A percentile compares a stretch with the other conserved stretches of the same genome.
These are phyloP conservation scores for Dothidotthia symphoricarpi DNA, from an alignment of 2,329 filamentous ascomycete genomes.

Conservation along the genomic window DNA sequence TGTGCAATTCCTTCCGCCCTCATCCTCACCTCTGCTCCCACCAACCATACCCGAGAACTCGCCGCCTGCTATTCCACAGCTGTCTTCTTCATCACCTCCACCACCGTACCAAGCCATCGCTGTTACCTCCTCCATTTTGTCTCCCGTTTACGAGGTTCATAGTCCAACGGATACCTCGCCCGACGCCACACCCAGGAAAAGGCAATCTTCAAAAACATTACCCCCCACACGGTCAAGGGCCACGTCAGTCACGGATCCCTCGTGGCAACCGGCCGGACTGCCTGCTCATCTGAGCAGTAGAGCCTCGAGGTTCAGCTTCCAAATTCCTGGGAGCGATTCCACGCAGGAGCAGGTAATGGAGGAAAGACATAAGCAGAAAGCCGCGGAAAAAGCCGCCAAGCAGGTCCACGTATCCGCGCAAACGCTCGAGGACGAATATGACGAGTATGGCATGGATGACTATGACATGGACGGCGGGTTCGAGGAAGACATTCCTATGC, in stretches of 20 bases:
- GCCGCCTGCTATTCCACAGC: slow-evolving; percentile 8
- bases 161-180: slow-evolving; percentile 24
- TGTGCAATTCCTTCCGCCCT: slow-evolving; percentile 29
- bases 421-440: slow-evolving; percentile 39
- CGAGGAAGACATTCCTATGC: slow-evolving; percentile 66
- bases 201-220: slow-evolving; percentile 39
- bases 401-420: slow-evolving; percentile 37
- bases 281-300: slow-evolving; percentile 58
- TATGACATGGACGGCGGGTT: slow-evolving; percentile 57
- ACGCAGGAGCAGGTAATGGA: slow-evolving; percentile 67
- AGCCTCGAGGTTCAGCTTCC: slow-evolving; percentile 78
- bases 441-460: slow-evolving; percentile 44
- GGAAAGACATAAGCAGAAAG: slow-evolving; percentile 67
- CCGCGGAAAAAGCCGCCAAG: slow-evolving; percentile 58
- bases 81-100: slow-evolving; percentile 11
- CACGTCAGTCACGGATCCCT: slow-evolving; percentile 39
- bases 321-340: slow-evolving; percentile 69
- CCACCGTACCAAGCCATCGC: slow-evolving; percentile 21
- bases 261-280: slow-evolving; percentile 37
- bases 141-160: slow-evolving; percentile 36
- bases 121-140: slow-evolving; percentile 27
- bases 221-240: slow-evolving; percentile 38
- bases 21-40: slow-evolving; percentile 16
- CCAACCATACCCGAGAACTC: slow-evolving; percentile 18
- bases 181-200: slow-evolving; percentile 31